Conservation (phyloP, 768 basidiomycete genomes). For the Tulasnella sp. region DNA sequence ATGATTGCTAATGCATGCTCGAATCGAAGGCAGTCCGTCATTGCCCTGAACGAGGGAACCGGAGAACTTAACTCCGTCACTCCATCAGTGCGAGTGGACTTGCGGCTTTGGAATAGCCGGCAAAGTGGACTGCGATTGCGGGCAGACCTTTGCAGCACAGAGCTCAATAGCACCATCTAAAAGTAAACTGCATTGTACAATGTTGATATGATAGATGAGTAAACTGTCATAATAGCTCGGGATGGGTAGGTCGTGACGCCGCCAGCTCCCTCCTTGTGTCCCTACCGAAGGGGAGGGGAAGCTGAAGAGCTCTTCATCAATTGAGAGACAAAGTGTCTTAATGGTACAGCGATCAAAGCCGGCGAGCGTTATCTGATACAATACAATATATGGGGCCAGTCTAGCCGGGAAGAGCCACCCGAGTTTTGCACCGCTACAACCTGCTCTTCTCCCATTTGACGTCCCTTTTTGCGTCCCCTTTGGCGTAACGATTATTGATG, state of each 20-base stretch:
- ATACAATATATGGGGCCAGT: background rate
- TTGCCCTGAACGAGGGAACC: background rate
- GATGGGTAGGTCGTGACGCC: too few relatives aligned
- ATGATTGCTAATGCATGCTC: background rate
- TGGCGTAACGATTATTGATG: background rate
- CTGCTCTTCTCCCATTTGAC: background rate
- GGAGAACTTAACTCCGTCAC: background rate
- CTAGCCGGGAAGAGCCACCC: background rate
- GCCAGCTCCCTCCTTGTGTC: background rate
- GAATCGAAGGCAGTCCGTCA: background rate
- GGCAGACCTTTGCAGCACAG: background rate
- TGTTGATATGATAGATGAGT: too few relatives aligned
- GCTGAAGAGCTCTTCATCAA: background rate
- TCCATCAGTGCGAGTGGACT: background rate
- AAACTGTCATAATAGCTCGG: too few relatives aligned
- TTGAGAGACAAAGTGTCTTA: too few relatives aligned
- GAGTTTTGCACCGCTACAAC: background rate
- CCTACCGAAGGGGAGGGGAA: background rate
- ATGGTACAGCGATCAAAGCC: background rate
- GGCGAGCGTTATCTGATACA: background rate
- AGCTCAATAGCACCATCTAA: too few relatives aligned
- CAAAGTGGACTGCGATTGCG: background rate
- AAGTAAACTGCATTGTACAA: too few relatives aligned
- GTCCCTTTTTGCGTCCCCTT: too few relatives aligned
- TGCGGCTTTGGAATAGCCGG: background rate